These are phyloP conservation scores for Isatis tinctoria DNA, from an alignment of 345 rosid genomes.

Conservation along the genomic window DNA sequence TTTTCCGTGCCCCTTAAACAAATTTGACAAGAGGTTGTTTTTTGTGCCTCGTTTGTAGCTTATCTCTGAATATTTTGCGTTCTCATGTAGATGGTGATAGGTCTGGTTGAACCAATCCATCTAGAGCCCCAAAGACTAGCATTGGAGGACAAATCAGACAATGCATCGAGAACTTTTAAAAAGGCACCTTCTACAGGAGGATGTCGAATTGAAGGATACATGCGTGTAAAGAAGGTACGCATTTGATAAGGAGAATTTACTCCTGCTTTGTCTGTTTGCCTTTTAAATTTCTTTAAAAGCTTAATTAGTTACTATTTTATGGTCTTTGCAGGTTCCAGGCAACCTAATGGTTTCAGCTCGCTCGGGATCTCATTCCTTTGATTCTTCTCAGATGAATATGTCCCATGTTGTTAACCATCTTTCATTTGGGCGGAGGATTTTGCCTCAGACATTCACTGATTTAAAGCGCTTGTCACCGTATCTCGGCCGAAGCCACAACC, in stretches of 20 bases:
- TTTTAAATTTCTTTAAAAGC: not conserved
- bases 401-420: conserved; percentile 89
- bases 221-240: conserved; percentile 88
- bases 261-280: not conserved
- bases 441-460: conserved; percentile 56
- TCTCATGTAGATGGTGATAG: conserved; percentile 63
- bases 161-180: conserved; percentile 38
- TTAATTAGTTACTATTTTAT: not conserved
- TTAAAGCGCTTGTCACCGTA: conserved; percentile 66
- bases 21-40: not conserved
- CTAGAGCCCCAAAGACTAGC: conserved; percentile 52
- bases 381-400: conserved; percentile 86
- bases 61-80: conserved; percentile 1
- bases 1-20: not conserved
- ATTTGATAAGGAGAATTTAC: not conserved
- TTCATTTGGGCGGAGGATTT: conserved; percentile 74
- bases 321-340: conserved; percentile 81
- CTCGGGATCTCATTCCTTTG: conserved; percentile 93
- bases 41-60: not conserved
- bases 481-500: conserved; percentile 78
- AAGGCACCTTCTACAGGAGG: conserved; percentile 90
- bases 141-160: conserved; percentile 48
- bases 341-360: conserved; percentile 84
- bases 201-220: conserved; percentile 95
- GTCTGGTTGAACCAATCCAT: conserved; percentile 61